These are phyloP conservation scores for Yarrowia keelungensis DNA, from an alignment of 805 yeast species.

Conservation along the genomic window DNA sequence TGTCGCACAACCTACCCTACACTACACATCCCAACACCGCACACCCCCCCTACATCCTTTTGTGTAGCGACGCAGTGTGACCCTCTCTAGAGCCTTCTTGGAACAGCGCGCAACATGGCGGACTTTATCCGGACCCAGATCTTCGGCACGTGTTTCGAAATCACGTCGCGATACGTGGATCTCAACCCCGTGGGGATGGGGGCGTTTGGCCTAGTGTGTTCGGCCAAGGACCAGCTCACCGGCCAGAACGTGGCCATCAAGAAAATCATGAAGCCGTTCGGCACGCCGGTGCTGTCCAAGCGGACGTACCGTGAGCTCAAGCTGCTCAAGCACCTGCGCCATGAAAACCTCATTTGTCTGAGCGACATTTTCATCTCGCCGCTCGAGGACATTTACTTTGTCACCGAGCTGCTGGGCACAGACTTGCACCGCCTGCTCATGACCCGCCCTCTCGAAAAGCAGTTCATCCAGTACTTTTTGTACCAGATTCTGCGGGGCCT, in stretches of 20 bases:
- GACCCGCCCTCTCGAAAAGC: constrained; percentile 92
- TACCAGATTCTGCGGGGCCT: constrained; percentile 90
- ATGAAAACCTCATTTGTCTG: constrained; percentile 90
- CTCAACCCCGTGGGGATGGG: constrained; percentile 99
- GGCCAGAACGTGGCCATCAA: constrained; percentile 95
- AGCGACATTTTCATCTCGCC: constrained; percentile 96
- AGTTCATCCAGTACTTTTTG: constrained; percentile 93
- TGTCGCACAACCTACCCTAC: too few relatives aligned
- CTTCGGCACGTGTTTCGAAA: constrained; percentile 94
- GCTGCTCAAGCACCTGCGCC: constrained; percentile 88
- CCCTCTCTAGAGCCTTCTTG: not conserved
- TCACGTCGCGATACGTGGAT: constrained; percentile 80
- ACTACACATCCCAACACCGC: not conserved
- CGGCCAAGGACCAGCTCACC: constrained; percentile 90
- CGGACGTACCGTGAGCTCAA: constrained; percentile 96
- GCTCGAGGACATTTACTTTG: constrained; percentile 92
- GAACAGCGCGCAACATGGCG: constrained; percentile 44
- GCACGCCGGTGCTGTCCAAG: constrained; percentile 92
- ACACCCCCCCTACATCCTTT: not conserved
- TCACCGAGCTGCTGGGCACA: constrained; percentile 96
- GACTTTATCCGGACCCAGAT: constrained; percentile 73
- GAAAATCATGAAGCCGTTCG: constrained; percentile 96
- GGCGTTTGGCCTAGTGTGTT: constrained; percentile 96
- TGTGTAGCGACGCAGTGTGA: constrained; percentile 1
- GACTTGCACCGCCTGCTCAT: constrained; percentile 91